Base-by-base conservation (phyloP, 352 stramenopile species). In the Phytophthora cryptogea region DNA sequence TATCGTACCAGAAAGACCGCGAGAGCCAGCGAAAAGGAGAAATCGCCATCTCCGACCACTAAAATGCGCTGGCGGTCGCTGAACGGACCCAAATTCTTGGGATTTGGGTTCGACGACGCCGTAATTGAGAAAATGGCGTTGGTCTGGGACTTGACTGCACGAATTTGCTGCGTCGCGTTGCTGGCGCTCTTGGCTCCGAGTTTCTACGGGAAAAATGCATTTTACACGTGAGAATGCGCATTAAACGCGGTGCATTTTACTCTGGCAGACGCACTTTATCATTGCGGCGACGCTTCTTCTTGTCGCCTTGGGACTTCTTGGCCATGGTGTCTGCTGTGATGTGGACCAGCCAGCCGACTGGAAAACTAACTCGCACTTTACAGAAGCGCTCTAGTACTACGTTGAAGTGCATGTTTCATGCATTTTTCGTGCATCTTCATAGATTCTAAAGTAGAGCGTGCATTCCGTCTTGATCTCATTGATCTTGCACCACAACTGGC, bases 41-140 rank as follows among this genome's bases (percentile, higher is more conserved):
- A 87, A 59, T 94, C 83, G 23, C 87, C 87, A 27, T 96, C 87
- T n/a, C 87, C 87, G 13, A 96, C 80, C 10, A 94, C 70, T 30
- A 96, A 74, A 39, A 93, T 90, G 40, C 72, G 78, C 36, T 92
- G 80, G 9, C 75, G 72, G 65, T 92, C 83, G 33, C 76, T 83
- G 54, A 92, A 93, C 2, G 80, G 78, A 2, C 87, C 87, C 35
- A 92, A 63, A 36, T 68, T 80, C 67, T 91, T 92, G 27, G 87
- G 87, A 66, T 96, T 96, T 2, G 87, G 85, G 51, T 94, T 94
- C 26, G 83, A 90, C 2, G 77, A 77, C 40, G 74, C 81, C 16
- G 85, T 76, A 28, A 92, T 59, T 5, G 78, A 78, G 44, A 92
- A 82, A 53, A 92, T 66, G 41, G 74, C 76, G 53, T 90, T 89